Evolutionary conservation across 2,329 filamentous ascomycete genomes (phyloP).

Genomic region (Pseudogymnoascus sp.): DNA sequence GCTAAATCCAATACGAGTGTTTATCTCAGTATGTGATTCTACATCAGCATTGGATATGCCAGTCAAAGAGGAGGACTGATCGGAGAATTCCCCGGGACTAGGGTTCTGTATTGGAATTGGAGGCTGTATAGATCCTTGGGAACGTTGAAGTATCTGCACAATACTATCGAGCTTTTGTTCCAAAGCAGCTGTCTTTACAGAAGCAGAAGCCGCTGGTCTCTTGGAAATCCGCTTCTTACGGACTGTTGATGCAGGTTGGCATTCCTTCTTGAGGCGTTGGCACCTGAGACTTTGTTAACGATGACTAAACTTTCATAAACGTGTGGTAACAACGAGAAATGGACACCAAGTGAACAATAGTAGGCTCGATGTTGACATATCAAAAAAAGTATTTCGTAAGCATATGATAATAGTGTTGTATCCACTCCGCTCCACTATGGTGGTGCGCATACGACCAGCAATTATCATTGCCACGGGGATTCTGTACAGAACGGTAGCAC

Average conservation of each 20-base stretch:
- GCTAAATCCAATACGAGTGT: too few relatives aligned
- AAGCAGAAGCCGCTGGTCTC: slow-evolving; percentile 10
- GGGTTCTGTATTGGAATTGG: background rate
- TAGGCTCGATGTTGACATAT: background rate
- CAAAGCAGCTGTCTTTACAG: slow-evolving; percentile 16
- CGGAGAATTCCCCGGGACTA: background rate
- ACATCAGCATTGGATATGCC: background rate
- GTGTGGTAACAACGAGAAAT: background rate
- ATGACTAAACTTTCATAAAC: background rate
- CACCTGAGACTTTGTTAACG: slow-evolving; percentile 12
- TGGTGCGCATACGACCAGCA: background rate
- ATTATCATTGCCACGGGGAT: background rate
- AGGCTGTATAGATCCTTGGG: slow-evolving; percentile 2
- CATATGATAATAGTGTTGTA: background rate
- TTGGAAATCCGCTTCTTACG: slow-evolving; percentile 13
- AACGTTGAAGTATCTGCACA: slow-evolving; percentile 16
- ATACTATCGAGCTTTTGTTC: slow-evolving; percentile 18
- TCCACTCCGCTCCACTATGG: background rate
- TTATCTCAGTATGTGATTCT: background rate
- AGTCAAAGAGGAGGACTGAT: background rate
- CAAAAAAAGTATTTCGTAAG: background rate
- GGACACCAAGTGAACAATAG: background rate
- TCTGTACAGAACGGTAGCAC: background rate
- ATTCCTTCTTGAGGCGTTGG: slow-evolving; percentile 15
- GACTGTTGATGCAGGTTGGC: slow-evolving; percentile 12